Evolutionary conservation across 169 alveolate species (phyloP), one percentile per base, ranked within the genome.

Genomic region (Plasmodium vivax): DNA sequence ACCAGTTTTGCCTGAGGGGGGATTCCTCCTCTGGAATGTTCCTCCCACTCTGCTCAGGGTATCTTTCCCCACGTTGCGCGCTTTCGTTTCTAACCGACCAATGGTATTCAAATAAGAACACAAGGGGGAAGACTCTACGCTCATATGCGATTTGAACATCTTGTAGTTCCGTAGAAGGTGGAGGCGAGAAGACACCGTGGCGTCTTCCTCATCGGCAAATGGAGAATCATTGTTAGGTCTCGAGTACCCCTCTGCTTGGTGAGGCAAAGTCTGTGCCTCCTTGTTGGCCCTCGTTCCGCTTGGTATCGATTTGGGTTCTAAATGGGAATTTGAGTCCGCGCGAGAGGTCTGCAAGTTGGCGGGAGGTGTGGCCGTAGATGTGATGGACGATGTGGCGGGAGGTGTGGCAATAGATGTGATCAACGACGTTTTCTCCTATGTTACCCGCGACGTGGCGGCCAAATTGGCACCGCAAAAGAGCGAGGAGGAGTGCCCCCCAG

Each of bases 241-340:
- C 1, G 36, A 62, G 14, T 62, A 27, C 34, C 14, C 75, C 30
- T 62, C 75, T 3, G 2, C 32, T 62, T 62, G 75, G 19, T 27
- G 12, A 62, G 34, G 30, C 75, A 27, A 62, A 27, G 6, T 62
- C 0, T 27, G 12, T 62, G 75, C 3, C 19, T 47, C 56, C 9
- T 16, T 36, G 38, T 14, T 73, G 75, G n/a, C 12, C 43, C 56
- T 84, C 30, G 83, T 43, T 84, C 54, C 93, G 54, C 83, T 73
- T 19, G 19, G 36, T 30, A 72, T 32, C 10, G 68, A 51, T 19
- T 51, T 51, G 43, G 12, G 32, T 23, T 47, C 77, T 19, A 74
- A 85, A 43, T 72, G 79, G 8, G 71, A 23, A 51, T 74, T 85
- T 12, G 93, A 51, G 43, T 68, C 81, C n/a, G 23, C 62, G 23